Evolutionary conservation across 75 land plant species (phyloP), one percentile per base, ranked within the genome.

Genomic region (Pinus taeda): DNA sequence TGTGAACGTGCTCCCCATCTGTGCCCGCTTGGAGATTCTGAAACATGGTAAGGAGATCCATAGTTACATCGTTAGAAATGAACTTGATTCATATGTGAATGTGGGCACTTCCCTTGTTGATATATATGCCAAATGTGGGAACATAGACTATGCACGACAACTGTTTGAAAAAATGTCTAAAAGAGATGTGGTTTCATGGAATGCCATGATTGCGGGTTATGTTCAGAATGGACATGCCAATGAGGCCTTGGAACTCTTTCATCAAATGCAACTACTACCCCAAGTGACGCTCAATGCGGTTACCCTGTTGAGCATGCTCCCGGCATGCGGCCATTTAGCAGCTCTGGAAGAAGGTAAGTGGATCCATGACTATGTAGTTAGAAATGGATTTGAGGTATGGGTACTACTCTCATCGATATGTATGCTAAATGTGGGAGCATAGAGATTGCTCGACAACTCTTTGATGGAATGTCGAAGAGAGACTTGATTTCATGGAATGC

Each of bases 121-220:
- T 42, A 88, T 93, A 89, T 93, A 90, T 76, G 87, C 87, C 49
- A 93, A 88, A 75, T 93, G 93, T 78, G 87, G 89, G 45, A 57
- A 78, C 74, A 36, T 93, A 33, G 80, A 80, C 49, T 86, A 86
- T 36, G 84, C 93, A 22, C 79, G 56, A 57, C 29, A 60, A 57
- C 65, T 90, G 24, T 93, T 93, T 75, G 70, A 60, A 14, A 33
- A 64, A 64, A 79, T 83, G 72, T 80, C 57, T 15, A 74, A 82
- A 57, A 82, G 65, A 62, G 86, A 88, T 60, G 66, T 65, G 42
- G 84, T 88, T 53, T 80, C 89, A 36, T 90, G 89, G 93, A 80
- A 84, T 33, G 85, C 88, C 18, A 85, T 93, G 87, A 88, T 93
- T 66, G 71, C 85, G 74, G 86, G 87, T 1, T 85, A 83, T 77